Conservation (phyloP, 768 basidiomycete species). For the Lactarius hengduanensis region DNA sequence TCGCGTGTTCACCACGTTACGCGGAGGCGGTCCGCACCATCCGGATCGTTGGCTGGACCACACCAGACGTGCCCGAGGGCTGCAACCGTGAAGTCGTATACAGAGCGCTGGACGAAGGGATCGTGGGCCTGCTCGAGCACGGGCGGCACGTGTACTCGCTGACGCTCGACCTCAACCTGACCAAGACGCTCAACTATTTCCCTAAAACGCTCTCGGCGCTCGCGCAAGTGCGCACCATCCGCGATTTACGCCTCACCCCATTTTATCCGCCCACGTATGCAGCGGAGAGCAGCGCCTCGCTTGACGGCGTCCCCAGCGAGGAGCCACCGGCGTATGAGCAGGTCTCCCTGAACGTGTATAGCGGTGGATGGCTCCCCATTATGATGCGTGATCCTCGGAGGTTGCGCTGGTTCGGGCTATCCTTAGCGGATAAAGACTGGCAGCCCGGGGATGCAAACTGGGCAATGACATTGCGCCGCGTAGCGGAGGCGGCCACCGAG, state of each 20-base stretch:
- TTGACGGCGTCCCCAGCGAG: neutral
- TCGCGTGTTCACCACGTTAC: conserved; percentile 14
- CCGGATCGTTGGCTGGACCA: conserved; percentile 10
- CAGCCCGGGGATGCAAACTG: neutral
- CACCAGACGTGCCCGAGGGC: conserved; percentile 1
- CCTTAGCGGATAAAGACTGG: neutral
- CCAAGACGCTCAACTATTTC: conserved; percentile 8
- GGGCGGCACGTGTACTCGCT: conserved; percentile 4
- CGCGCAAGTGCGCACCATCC: conserved; percentile 15
- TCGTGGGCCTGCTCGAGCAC: conserved; percentile 1
- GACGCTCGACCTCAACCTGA: conserved; percentile 10
- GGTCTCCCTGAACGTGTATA: conserved; percentile 5
- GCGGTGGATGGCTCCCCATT: conserved; percentile 7
- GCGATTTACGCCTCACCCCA: conserved; percentile 2
- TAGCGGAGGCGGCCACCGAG: conserved; percentile 12
- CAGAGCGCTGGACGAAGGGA: neutral
- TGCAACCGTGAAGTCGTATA: neutral
- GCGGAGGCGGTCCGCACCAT: conserved; percentile 16
- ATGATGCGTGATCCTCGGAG: conserved; percentile 14
- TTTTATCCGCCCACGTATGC: neutral
- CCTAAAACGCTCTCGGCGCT: conserved; percentile 8
- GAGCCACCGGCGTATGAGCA: conserved; percentile 9
- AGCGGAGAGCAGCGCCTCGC: neutral
- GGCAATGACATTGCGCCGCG: conserved; percentile 5
- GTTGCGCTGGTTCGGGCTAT: conserved; percentile 20